Conservation (phyloP, 176 grass and related monocot species). For the Musa beccarii region DNA sequence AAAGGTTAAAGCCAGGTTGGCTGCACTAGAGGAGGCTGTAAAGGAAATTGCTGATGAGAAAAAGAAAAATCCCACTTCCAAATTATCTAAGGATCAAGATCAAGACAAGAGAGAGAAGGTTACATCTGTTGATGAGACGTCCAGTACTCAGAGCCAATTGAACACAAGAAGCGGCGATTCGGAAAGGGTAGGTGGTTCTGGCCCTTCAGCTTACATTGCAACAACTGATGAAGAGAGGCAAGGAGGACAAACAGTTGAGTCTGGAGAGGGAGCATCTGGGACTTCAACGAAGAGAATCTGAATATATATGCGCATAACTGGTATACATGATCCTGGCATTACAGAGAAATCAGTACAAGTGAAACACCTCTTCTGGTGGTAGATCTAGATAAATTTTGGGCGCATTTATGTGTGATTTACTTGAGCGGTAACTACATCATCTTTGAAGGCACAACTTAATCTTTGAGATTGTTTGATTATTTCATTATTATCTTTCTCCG, state of each 20-base stretch:
- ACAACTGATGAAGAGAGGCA: background rate
- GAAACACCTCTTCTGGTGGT: too few relatives aligned
- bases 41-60: slow-evolving; percentile 59
- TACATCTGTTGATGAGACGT: slow-evolving; percentile 6
- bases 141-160: background rate
- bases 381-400: too few relatives aligned
- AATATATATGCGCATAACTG: too few relatives aligned
- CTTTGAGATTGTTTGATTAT: too few relatives aligned
- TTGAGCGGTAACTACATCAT: too few relatives aligned
- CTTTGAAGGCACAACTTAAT: too few relatives aligned
- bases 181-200: background rate
- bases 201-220: background rate
- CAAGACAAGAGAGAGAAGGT: background rate
- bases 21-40: slow-evolving; percentile 52
- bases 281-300: too few relatives aligned
- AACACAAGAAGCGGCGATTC: background rate
- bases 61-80: slow-evolving; percentile 28
- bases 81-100: slow-evolving; percentile 16
- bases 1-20: slow-evolving; percentile 46
- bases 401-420: too few relatives aligned
- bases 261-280: too few relatives aligned
- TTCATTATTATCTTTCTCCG: too few relatives aligned
- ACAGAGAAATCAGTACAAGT: too few relatives aligned
- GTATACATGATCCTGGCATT: too few relatives aligned
- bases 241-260: background rate